Evolutionary conservation across 331 rosid species (phyloP).

Genomic region (Quercus lobata): DNA sequence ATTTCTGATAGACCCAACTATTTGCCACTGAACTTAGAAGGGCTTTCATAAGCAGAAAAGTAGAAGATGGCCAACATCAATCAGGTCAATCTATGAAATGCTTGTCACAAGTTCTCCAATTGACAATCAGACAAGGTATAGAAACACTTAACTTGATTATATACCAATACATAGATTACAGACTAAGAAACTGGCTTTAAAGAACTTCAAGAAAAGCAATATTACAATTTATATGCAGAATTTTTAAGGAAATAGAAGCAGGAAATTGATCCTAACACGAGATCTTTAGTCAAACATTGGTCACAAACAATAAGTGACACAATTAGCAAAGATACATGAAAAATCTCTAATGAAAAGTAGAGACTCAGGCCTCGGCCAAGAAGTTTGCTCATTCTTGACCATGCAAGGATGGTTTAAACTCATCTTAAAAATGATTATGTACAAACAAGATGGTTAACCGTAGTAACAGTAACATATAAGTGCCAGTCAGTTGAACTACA

Average conservation of each 20-base stretch:
- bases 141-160: background rate
- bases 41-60: constrained; percentile 10
- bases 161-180: background rate
- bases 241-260: background rate
- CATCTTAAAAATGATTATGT: background rate
- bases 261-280: background rate
- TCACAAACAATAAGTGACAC: background rate
- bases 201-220: constrained; percentile 4
- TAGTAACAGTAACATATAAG: background rate
- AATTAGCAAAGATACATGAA: background rate
- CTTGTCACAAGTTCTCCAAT: background rate
- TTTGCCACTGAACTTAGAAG: constrained; percentile 2
- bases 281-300: background rate
- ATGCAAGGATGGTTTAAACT: background rate
- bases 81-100: background rate
- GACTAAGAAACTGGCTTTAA: background rate
- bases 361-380: background rate
- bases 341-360: background rate
- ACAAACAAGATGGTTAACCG: background rate
- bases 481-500: background rate
- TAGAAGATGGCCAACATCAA: constrained; percentile 4
- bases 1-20: background rate
- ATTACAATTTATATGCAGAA: background rate
- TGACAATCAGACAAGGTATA: background rate
- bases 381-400: background rate